Percentiles rank a stretch among this genome's conserved stretches.
These are phyloP conservation scores for Arthrobotrys megalospora DNA, from an alignment of 2,329 filamentous ascomycete genomes.

Conservation along the genomic window DNA sequence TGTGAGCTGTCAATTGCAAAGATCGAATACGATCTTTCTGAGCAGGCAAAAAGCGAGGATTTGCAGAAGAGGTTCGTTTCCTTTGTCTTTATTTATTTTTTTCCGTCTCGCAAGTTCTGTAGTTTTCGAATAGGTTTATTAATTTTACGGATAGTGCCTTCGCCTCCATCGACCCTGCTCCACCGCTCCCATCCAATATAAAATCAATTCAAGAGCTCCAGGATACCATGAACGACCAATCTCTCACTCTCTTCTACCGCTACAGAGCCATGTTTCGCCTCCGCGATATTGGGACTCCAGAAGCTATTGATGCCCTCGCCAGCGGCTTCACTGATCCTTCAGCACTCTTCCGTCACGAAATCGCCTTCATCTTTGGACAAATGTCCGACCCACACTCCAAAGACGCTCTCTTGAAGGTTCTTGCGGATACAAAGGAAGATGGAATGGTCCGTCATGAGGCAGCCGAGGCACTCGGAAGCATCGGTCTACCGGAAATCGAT, in stretches of 20 bases:
- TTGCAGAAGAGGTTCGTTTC: constrained; percentile 80
- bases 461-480: constrained; percentile 92
- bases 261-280: constrained; percentile 99
- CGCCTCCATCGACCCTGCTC: constrained; percentile 93
- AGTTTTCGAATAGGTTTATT: background rate
- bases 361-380: constrained; percentile 98
- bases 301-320: constrained; percentile 87
- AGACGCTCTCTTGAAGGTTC: constrained; percentile 82
- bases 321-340: constrained; percentile 88
- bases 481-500: constrained; percentile 94
- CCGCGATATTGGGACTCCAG: constrained; percentile 92
- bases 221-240: constrained; percentile 82
- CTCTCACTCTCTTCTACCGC: constrained; percentile 85
- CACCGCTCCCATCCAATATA: constrained; percentile 79
- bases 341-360: constrained; percentile 95
- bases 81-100: constrained; percentile 25
- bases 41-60: constrained; percentile 80
- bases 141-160: constrained; percentile 78
- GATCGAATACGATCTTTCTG: constrained; percentile 91
- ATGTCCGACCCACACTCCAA: constrained; percentile 97
- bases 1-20: constrained; percentile 96
- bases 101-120: background rate
- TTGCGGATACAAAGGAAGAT: constrained; percentile 84
- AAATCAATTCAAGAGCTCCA: constrained; percentile 81
- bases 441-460: constrained; percentile 99